Base-by-base conservation (phyloP, 257 asterid species). In the Gardenia jasminoides region DNA sequence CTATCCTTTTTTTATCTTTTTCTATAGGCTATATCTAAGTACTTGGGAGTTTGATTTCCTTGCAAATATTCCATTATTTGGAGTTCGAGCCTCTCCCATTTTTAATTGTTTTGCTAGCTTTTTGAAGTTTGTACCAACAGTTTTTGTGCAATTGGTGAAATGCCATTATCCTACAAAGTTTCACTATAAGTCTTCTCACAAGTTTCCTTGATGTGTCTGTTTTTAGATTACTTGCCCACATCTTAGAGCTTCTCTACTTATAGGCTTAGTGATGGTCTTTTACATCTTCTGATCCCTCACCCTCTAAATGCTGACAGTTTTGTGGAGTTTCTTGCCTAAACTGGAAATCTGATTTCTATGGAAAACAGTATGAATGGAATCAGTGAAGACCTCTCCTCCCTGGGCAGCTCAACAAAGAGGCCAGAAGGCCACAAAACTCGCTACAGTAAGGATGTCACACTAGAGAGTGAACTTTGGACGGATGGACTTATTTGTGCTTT, bases 401-500 rank as follows among this genome's bases (percentile, higher is more conserved):
- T 70, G n/a, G 84, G 75, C 78, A 82, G 80, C 79, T 85, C 80
- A 82, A 43, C 72, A 10, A 89, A 80, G 88, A 83, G 83, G 88
- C 84, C 79, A 20, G 96, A 91, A 50, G 83, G 3, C 76, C 89
- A 85, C 56, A 91, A 89, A 87, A 88, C 78, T 76, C 81, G 78
- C 77, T 74, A 79, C 72, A 84, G 46, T 79, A 90, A 87, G 84
- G 96, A 89, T 80, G 70, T 65, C 76, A 68, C 85, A 80, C 86
- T 90, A 50, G 98, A 89, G 76, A 88, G 83, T 80, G 92, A 88
- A 69, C 86, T 91, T 36, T 94, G 98, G 98, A 93, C 90, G 19
- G 90, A 90, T 85, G 98, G 98, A 64, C 97, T 94, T 68, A 89
- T 94, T 81, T 94, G 97, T 59, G 98, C 98, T 46, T 93, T 94